Conservation (phyloP, 2,329 filamentous ascomycete genomes). For the Neodidymelliopsis sp. region DNA sequence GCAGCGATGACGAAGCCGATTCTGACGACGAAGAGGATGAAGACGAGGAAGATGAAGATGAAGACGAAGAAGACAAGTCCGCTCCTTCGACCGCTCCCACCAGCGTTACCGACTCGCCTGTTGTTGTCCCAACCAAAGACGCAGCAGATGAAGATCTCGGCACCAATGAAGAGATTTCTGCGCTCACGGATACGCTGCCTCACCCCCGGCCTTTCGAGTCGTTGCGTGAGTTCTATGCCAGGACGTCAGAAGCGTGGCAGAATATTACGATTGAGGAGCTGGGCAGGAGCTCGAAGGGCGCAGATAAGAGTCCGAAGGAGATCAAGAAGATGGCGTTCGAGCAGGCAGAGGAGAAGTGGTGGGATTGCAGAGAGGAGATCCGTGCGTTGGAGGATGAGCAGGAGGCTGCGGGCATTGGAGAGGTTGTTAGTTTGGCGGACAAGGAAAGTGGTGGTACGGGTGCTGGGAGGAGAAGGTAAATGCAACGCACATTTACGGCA, state of each 20-base stretch:
- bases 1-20: slow-evolving; percentile 54
- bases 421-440: slow-evolving; percentile 88
- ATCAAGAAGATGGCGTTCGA: slow-evolving; percentile 91
- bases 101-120: slow-evolving; percentile 38
- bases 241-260: slow-evolving; percentile 91
- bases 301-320: slow-evolving; percentile 72
- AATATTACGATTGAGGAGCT: slow-evolving; percentile 80
- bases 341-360: slow-evolving; percentile 96
- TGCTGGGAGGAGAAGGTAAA: slow-evolving; percentile 44
- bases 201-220: slow-evolving; percentile 85
- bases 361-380: slow-evolving; percentile 96
- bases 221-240: slow-evolving; percentile 87
- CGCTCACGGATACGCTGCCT: slow-evolving; percentile 74
- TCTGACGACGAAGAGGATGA: slow-evolving; percentile 59
- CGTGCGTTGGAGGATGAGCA: slow-evolving; percentile 92
- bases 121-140: slow-evolving; percentile 26
- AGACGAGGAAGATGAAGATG: slow-evolving; percentile 41
- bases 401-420: slow-evolving; percentile 91
- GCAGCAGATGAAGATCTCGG: slow-evolving; percentile 53
- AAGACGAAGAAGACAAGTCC: slow-evolving; percentile 60
- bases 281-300: slow-evolving; percentile 65
- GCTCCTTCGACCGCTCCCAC: slow-evolving; percentile 63
- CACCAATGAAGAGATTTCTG: slow-evolving; percentile 60
- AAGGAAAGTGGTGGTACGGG: slow-evolving; percentile 58
- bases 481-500: too few relatives aligned